Evolutionary conservation across 495 filamentous ascomycete species (phyloP), one percentile per base, ranked within the genome.

Genomic region (Penicillium robsamsonii): DNA sequence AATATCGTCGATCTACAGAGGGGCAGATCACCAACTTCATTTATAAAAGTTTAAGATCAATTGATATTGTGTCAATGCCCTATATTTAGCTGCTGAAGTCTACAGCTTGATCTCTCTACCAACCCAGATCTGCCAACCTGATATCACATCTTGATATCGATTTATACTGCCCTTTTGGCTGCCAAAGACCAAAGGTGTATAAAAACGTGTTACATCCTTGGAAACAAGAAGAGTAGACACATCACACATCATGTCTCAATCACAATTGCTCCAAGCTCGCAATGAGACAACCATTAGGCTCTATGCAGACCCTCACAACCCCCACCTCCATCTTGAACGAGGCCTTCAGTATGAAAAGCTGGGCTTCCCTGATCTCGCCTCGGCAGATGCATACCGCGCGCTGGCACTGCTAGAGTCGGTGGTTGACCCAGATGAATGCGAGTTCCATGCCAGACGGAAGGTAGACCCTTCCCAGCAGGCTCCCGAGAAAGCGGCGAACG

Each of bases 361-460:
- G 30, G 89, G 84, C 33, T 97, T 94, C 70, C 90, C 90, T 2
- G 94, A 98, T 69, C 80, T 98, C 15, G 90, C 90, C 4, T 87
- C 88, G 25, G 91, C 90, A 40, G 94, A 96, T 71, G 89, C 91
- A 2, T 97, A 98, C 69, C 86, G 89, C 41, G 90, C 92, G 2
- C 80, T 98, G 2, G 83, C 96, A 11, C 75, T 97, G 41, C 77
- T 86, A 18, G 94, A 98, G 62, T 91, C 93, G 51, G 80, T 92
- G 24, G 67, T 79, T 52, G 87, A 94, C 52, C 76, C 76, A 8
- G 76, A 79, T 45, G 71, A 65, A 22, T 77, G 64, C 46, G 76
- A 79, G 52, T 79, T 74, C 29, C 73, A 72, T 58, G 76, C 76
- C 17, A 62, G 62, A 29, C 59, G 61, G 50, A 70, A 62, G 52